phyloP scores from a whole-genome alignment of 2,329 filamentous ascomycete species.

The Botrytis sinoallii region DNA sequence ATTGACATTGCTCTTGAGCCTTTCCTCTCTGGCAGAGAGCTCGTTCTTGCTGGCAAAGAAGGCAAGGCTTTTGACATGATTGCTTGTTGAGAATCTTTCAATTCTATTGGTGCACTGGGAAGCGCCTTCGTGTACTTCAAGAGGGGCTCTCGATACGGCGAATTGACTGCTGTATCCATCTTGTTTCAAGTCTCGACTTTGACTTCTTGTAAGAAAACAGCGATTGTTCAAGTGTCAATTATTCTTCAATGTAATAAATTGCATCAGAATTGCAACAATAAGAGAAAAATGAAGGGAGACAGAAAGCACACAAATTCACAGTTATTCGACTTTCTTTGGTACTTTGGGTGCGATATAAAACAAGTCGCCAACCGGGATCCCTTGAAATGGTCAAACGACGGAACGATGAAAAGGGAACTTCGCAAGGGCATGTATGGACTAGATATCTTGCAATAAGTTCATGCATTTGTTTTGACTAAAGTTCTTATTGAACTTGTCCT shows the following conservation, averaged over 20 bases:
- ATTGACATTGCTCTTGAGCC: slow-evolving; percentile 26
- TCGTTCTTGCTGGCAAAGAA: slow-evolving; percentile 16
- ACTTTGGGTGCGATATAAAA: slow-evolving; percentile 13
- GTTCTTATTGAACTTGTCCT: background rate
- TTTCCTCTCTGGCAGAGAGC: slow-evolving; percentile 23
- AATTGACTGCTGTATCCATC: slow-evolving; percentile 8
- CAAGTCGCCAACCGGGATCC: slow-evolving; percentile 15
- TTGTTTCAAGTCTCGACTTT: background rate
- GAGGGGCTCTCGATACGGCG: slow-evolving; percentile 22
- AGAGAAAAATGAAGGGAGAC: background rate
- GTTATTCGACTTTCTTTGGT: background rate
- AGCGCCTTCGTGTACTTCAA: slow-evolving; percentile 33
- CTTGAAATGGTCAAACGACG: slow-evolving; percentile 20
- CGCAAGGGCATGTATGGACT: slow-evolving; percentile 7
- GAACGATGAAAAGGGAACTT: slow-evolving; percentile 3
- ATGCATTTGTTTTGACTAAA: slow-evolving; percentile 14
- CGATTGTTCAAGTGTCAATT: background rate
- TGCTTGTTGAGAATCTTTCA: slow-evolving; percentile 5
- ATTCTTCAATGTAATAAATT: background rate
- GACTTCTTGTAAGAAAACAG: background rate
- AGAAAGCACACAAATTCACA: background rate
- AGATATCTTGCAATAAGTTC: slow-evolving; percentile 5
- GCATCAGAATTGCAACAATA: background rate
- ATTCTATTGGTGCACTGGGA: slow-evolving; percentile 24
- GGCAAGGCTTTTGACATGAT: slow-evolving; percentile 24